A percentile compares a stretch with the other conserved stretches of the same genome.
These are phyloP conservation scores for Chrysanthemum seticuspe DNA, from an alignment of 129 eudicot genomes.

Conservation along the genomic window DNA sequence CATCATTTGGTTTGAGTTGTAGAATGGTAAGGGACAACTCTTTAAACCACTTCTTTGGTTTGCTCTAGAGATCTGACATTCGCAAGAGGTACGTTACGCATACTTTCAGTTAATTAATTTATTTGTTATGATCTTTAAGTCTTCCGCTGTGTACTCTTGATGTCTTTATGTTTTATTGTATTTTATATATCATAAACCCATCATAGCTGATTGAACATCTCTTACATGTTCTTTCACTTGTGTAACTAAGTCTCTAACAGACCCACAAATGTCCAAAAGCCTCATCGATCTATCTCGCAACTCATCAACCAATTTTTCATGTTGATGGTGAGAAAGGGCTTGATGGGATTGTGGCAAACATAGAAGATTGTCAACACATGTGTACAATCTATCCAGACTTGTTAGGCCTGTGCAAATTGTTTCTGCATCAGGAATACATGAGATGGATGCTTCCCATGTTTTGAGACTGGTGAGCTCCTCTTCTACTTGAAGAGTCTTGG, in stretches of 20 bases:
- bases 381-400: conserved; percentile 44
- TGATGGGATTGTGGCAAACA: conserved; percentile 31
- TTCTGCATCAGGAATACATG: conserved; percentile 20
- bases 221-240: conserved; percentile 33
- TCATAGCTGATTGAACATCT: conserved; percentile 40
- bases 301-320: conserved; percentile 30
- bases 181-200: no score
- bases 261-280: conserved; percentile 39
- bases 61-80: no score
- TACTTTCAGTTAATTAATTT: no score
- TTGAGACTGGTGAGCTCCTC: conserved; percentile 40
- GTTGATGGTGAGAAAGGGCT: conserved; percentile 35
- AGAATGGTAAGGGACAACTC: no score
- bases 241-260: conserved; percentile 31
- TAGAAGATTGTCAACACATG: conserved; percentile 40
- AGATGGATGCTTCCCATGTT: conserved; percentile 28
- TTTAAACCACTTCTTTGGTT: no score
- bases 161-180: no score
- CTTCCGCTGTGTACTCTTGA: no score
- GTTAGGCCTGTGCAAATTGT: conserved; percentile 28
- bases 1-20: no score
- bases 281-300: conserved; percentile 38
- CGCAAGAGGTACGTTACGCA: no score
- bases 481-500: conserved; percentile 37
- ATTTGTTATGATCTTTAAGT: no score